Conservation (phyloP, 805 yeast species). For the Pichia nanzhaoensis region DNA sequence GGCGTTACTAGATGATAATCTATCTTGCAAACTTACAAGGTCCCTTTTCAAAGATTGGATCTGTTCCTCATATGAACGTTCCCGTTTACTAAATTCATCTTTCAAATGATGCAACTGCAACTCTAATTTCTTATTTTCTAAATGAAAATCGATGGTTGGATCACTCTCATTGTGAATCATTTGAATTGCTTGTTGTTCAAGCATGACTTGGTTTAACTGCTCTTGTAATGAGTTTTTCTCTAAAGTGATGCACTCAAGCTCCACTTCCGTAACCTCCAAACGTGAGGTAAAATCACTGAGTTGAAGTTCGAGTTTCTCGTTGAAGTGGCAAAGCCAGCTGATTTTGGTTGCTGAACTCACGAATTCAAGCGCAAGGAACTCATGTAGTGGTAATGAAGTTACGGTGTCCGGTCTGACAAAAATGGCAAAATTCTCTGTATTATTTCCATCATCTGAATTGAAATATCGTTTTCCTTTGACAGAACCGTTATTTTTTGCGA, state of each 20-base stretch:
- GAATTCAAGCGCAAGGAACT: constrained; percentile 15
- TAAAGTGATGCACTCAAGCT: constrained; percentile 37
- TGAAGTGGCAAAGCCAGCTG: neutral
- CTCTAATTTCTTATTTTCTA: constrained; percentile 27
- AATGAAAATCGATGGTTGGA: constrained; percentile 23
- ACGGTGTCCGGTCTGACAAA: constrained; percentile 7
- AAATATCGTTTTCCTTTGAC: constrained; percentile 41
- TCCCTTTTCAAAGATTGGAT: constrained; percentile 22
- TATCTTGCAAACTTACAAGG: constrained; percentile 17
- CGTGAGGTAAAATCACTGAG: constrained; percentile 7
- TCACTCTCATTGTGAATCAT: constrained; percentile 9
- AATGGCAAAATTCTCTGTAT: constrained; percentile 2
- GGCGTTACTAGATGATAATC: neutral
- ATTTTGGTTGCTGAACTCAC: constrained; percentile 3
- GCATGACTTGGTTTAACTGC: constrained; percentile 20
- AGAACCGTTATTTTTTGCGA: constrained; percentile 46
- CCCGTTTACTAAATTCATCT: constrained; percentile 20
- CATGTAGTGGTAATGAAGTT: constrained; percentile 13
- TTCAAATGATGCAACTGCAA: constrained; percentile 12
- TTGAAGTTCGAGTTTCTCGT: neutral
- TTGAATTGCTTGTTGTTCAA: constrained; percentile 27
- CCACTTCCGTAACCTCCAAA: constrained; percentile 36
- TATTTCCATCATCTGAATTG: constrained; percentile 8
- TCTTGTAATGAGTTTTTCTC: constrained; percentile 26
- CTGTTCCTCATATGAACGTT: neutral